Conservation (phyloP, 768 basidiomycete species). For the Tubosaeta sp. region DNA sequence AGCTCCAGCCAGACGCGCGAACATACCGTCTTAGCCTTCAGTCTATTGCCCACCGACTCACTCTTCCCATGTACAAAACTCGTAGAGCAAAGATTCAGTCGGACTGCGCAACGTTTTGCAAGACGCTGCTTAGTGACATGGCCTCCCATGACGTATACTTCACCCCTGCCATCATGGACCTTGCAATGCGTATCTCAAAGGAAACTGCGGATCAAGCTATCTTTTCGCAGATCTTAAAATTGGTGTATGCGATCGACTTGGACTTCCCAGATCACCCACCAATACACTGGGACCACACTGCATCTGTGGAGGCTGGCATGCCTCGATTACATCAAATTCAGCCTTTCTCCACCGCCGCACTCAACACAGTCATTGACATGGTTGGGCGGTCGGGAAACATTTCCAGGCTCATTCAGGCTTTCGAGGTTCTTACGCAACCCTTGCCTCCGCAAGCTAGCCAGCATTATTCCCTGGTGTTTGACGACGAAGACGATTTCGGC, state of each 20-base stretch:
- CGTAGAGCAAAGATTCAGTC: constrained; percentile 34
- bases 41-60: constrained; percentile 64
- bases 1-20: constrained; percentile 44
- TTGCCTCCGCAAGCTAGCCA: constrained; percentile 47
- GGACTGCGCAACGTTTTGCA: constrained; percentile 46
- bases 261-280: constrained; percentile 67
- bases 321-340: constrained; percentile 27
- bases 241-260: constrained; percentile 75
- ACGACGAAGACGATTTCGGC: constrained; percentile 60
- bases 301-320: constrained; percentile 9
- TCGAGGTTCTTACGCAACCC: constrained; percentile 74
- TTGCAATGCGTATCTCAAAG: constrained; percentile 64
- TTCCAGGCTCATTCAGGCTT: constrained; percentile 67
- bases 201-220: constrained; percentile 50
- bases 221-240: constrained; percentile 58
- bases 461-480: constrained; percentile 51
- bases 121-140: constrained; percentile 58
- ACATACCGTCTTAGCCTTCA: constrained; percentile 65
- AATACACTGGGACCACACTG: constrained; percentile 13
- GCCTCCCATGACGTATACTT: constrained; percentile 40
- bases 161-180: constrained; percentile 60
- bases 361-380: constrained; percentile 71
- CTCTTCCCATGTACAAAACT: constrained; percentile 47
- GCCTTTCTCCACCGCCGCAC: constrained; percentile 57
- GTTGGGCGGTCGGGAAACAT: constrained; percentile 58